These are phyloP conservation scores for Paxillus rubicundulus DNA, from an alignment of 768 basidiomycete species.

Conservation along the genomic window DNA sequence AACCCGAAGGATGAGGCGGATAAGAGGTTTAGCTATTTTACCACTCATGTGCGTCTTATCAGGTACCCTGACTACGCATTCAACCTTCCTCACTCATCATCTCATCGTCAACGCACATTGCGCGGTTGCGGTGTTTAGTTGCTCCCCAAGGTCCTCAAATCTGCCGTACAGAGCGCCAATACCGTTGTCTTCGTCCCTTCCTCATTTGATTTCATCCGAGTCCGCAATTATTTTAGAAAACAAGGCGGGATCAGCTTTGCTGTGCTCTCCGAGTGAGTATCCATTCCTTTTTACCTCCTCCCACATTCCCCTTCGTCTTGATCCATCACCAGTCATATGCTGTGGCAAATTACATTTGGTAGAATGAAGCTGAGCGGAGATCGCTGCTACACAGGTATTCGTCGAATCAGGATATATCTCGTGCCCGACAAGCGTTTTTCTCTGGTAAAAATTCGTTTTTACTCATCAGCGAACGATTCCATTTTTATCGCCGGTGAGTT, in stretches of 20 bases:
- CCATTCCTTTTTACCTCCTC: background rate
- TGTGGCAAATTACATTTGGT: no score
- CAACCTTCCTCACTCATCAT: background rate
- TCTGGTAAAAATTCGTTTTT: slow-evolving; percentile 81
- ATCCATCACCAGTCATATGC: no score
- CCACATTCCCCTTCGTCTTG: no score
- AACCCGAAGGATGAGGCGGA: slow-evolving; percentile 80
- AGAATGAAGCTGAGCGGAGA: background rate
- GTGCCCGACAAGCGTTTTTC: slow-evolving; percentile 93
- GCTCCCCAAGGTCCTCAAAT: slow-evolving; percentile 80
- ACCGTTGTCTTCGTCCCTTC: slow-evolving; percentile 90
- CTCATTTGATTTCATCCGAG: slow-evolving; percentile 93
- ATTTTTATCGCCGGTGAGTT: slow-evolving; percentile 85
- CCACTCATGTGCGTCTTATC: slow-evolving; percentile 59
- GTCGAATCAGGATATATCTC: slow-evolving; percentile 89
- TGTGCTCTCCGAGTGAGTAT: slow-evolving; percentile 82
- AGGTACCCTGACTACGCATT: background rate
- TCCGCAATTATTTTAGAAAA: slow-evolving; percentile 85
- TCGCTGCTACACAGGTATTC: slow-evolving; percentile 62
- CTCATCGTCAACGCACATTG: no score
- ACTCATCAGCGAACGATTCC: slow-evolving; percentile 94
- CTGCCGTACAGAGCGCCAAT: slow-evolving; percentile 89
- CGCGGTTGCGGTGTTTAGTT: slow-evolving; percentile 43
- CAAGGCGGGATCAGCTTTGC: slow-evolving; percentile 66
- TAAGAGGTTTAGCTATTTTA: slow-evolving; percentile 84